Percentiles rank a stretch among this genome's conserved stretches.
Evolutionary conservation across 495 filamentous ascomycete species (phyloP).

Genomic region (Immersiella caudata): DNA sequence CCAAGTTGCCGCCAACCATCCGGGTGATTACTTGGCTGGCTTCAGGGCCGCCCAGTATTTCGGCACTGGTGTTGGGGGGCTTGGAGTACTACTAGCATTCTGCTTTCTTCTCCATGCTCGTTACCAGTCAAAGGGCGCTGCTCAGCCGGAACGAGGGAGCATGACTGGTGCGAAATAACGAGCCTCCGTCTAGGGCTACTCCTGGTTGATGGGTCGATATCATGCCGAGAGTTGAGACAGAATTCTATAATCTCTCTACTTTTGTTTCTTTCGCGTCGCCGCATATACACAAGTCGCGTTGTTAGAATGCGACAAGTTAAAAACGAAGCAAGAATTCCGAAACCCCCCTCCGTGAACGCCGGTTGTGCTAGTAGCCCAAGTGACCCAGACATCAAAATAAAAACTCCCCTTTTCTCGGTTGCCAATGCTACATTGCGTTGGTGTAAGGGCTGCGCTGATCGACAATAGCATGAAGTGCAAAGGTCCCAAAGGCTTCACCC

Average conservation of each 20-base stretch:
- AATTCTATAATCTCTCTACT: neutral
- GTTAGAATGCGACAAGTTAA: slow-evolving; percentile 4
- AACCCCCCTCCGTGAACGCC: slow-evolving; percentile 32
- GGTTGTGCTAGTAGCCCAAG: slow-evolving; percentile 32
- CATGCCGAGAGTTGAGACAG: neutral
- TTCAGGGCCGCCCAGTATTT: slow-evolving; percentile 62
- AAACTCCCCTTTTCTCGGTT: slow-evolving; percentile 2
- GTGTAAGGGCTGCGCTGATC: slow-evolving; percentile 4
- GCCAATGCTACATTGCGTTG: slow-evolving; percentile 17
- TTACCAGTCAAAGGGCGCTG: neutral
- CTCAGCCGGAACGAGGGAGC: neutral
- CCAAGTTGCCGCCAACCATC: slow-evolving; percentile 33
- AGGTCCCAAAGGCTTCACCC: neutral
- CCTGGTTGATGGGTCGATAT: neutral
- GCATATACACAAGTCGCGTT: slow-evolving; percentile 15
- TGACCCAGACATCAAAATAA: slow-evolving; percentile 23
- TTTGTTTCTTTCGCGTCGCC: neutral
- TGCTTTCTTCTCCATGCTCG: slow-evolving; percentile 23
- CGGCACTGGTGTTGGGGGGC: slow-evolving; percentile 55
- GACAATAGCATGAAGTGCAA: neutral
- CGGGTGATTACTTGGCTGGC: slow-evolving; percentile 46
- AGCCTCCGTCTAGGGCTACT: neutral
- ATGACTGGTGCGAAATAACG: neutral
- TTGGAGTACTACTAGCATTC: slow-evolving; percentile 47
- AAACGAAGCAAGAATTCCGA: slow-evolving; percentile 30